Base-by-base conservation (phyloP, 2,329 filamentous ascomycete species). In the Trichoderma cornu-damae region DNA sequence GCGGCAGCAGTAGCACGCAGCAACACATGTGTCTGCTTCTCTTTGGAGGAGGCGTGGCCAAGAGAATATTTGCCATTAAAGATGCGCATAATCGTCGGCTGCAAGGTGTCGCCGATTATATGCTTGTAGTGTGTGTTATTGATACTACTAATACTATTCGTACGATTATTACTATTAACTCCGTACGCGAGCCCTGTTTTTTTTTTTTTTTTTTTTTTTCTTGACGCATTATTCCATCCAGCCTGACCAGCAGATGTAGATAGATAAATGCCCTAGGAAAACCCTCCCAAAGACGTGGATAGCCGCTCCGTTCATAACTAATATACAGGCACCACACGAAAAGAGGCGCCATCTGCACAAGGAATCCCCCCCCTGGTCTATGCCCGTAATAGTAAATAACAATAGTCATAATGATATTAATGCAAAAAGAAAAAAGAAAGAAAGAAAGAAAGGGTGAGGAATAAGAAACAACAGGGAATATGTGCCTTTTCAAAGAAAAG, bases 301-400 rank as follows among this genome's bases (percentile, higher is more conserved):
- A 22, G 35, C 11, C 38, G 26, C 28, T n/a, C n/a, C n/a, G 35
- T 52, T 52, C 37, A 52, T 42, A 24, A 52, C 32, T 24, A 32
- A 42, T 51, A 26, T 52, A 52, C 49, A 52, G 42, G 35, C 42
- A 34, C 28, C 22, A 37, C 42, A 32, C 14, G 37, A 42, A 42
- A n/a, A 9, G 37, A 30, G 34, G 26, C 16, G 16, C 12, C 5
- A 4, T 24, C 32, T 32, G 26, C 35, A 52, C 37, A 43, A 43
- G 14, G 26, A 16, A 8, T 11, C 35, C 49, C 49, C 5, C 42
- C 35, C 49, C 49, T 3, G 42, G 26, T 52, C 37, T 52, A 43
- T 52, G 37, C 18, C 49, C 49, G 18, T 34, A 12, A 42, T 30
- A 16, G 7, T 32, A 52, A 52, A 8, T 40, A 34, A 52, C 49